Evolutionary conservation across 2,329 filamentous ascomycete species (phyloP).

Genomic region (Pestalotiopsis sp.): DNA sequence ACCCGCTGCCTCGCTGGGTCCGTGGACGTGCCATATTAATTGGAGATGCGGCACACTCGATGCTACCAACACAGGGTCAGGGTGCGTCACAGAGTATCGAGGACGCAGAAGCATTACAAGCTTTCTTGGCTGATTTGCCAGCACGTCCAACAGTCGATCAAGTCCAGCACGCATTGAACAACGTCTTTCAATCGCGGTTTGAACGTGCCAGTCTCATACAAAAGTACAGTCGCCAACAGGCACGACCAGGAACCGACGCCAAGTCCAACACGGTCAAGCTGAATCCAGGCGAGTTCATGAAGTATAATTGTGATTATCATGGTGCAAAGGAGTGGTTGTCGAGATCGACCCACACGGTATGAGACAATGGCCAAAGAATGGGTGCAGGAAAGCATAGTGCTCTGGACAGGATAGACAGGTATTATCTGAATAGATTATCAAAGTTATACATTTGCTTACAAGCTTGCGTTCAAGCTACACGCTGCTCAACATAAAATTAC

Average conservation of each 20-base stretch:
- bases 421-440: not conserved
- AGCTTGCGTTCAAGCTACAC: not conserved
- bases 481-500: no score
- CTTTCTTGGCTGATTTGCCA: constrained; percentile 26
- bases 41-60: constrained; percentile 19
- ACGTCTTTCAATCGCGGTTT: constrained; percentile 31
- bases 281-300: constrained; percentile 40
- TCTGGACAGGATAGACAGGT: not conserved
- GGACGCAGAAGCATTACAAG: constrained; percentile 39
- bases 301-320: constrained; percentile 40
- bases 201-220: constrained; percentile 42
- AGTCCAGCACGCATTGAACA: constrained; percentile 21
- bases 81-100: constrained; percentile 43
- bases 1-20: constrained; percentile 41
- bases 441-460: not conserved
- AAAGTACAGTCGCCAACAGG: constrained; percentile 41
- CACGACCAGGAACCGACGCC: constrained; percentile 37
- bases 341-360: not conserved
- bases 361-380: not conserved
- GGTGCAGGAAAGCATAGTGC: not conserved
- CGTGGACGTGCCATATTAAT: constrained; percentile 19
- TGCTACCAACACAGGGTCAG: constrained; percentile 41
- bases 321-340: constrained; percentile 35
- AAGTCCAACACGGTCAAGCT: constrained; percentile 34
- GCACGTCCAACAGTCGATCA: constrained; percentile 17